Percentiles rank a stretch among this genome's conserved stretches.
These are phyloP conservation scores for Tetragonia tetragonoides DNA, from an alignment of 148 eudicot genomes.

Conservation along the genomic window DNA sequence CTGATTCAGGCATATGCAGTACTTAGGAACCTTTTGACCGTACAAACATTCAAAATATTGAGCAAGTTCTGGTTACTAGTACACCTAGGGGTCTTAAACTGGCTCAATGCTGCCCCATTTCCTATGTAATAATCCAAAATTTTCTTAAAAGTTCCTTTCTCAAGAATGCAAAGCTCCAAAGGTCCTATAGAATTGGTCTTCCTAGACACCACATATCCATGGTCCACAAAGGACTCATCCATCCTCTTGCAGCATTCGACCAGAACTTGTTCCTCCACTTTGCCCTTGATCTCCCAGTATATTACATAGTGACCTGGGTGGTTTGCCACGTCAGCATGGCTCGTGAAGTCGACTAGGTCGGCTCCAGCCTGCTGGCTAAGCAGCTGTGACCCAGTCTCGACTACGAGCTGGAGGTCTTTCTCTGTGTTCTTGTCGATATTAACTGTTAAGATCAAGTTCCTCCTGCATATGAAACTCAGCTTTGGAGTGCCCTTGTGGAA, in stretches of 20 bases:
- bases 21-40: conserved; percentile 49
- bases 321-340: conserved; percentile 52
- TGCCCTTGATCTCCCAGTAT: conserved; percentile 78
- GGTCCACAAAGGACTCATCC: conserved; percentile 66
- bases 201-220: conserved; percentile 70
- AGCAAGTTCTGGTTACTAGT: conserved; percentile 43
- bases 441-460: conserved; percentile 64
- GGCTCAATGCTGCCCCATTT: conserved; percentile 70
- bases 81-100: conserved; percentile 85
- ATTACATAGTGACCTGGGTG: conserved; percentile 73
- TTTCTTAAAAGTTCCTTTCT: conserved; percentile 60
- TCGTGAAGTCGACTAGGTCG: conserved; percentile 75
- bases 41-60: conserved; percentile 44
- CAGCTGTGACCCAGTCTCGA: conserved; percentile 50
- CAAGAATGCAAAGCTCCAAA: conserved; percentile 61
- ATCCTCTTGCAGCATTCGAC: conserved; percentile 54
- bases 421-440: conserved; percentile 88
- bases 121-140: conserved; percentile 56
- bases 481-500: conserved; percentile 58
- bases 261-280: conserved; percentile 41
- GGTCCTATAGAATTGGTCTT: conserved; percentile 58
- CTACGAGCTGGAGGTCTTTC: conserved; percentile 68
- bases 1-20: conserved; percentile 43
- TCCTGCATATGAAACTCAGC: conserved; percentile 61
- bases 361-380: conserved; percentile 35